phyloP scores from a whole-genome alignment of 805 yeast genomes.

The Cyberlindnera veronae region DNA sequence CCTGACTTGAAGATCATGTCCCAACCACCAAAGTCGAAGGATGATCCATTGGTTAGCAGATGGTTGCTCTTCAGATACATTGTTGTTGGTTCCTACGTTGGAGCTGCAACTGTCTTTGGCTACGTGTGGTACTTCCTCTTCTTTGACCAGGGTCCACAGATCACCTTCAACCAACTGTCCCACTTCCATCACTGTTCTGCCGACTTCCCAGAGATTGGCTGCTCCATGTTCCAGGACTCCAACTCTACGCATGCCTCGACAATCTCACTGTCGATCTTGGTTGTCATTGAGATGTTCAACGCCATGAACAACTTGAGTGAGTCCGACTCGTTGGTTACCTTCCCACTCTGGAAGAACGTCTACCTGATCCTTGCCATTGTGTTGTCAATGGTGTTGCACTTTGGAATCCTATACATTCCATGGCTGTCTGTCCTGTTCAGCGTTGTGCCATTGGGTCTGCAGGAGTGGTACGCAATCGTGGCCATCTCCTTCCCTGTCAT shows the following conservation, averaged over 20 bases:
- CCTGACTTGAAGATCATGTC: conserved; percentile 37
- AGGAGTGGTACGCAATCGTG: conserved; percentile 36
- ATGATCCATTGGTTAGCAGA: conserved; percentile 36
- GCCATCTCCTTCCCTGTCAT: conserved; percentile 35
- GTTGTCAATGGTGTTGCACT: conserved; percentile 34
- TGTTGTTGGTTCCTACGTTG: conserved; percentile 38
- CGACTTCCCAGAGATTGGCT: conserved; percentile 32
- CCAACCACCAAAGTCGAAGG: conserved; percentile 34
- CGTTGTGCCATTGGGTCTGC: conserved; percentile 31
- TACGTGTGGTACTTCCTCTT: conserved; percentile 38
- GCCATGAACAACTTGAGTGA: conserved; percentile 38
- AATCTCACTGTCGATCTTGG: conserved; percentile 37
- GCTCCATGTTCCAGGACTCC: conserved; percentile 30
- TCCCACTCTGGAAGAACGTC: conserved; percentile 38
- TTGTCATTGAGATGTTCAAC: conserved; percentile 39
- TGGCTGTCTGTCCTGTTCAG: conserved; percentile 31
- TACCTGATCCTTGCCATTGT: conserved; percentile 36
- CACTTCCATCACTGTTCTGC: conserved; percentile 34
- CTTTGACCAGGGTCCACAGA: conserved; percentile 35
- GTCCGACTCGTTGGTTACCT: conserved; percentile 34
- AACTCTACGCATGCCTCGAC: conserved; percentile 33
- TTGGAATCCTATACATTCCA: conserved; percentile 33
- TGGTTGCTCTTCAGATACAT: conserved; percentile 38
- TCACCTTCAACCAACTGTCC: conserved; percentile 31
- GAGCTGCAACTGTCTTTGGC: conserved; percentile 39